Evolutionary conservation across 768 basidiomycete genomes (phyloP).

Genomic region (Kwoniella bestiolae): DNA sequence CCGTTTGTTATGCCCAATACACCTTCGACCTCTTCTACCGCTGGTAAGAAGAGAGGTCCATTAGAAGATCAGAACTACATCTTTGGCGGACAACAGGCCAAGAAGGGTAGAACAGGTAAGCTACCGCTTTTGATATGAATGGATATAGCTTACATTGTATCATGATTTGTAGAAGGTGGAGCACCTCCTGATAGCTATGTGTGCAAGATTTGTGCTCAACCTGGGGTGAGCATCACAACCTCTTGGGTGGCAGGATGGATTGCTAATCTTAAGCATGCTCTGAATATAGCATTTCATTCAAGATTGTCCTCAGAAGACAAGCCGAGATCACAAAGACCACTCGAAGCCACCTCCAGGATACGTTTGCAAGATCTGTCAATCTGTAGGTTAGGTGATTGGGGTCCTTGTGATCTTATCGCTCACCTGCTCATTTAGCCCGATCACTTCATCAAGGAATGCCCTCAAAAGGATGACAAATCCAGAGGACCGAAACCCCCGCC

Average conservation of each 20-base stretch:
- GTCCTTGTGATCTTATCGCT: not conserved
- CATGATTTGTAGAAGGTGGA: conserved; percentile 25
- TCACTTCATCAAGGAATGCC: conserved; percentile 88
- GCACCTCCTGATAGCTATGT: conserved; percentile 51
- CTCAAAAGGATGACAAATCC: conserved; percentile 65
- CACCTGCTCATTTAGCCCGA: conserved; percentile 64
- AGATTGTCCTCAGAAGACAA: conserved; percentile 54
- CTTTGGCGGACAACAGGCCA: conserved; percentile 36
- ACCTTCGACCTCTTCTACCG: not conserved
- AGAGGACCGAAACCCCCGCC: conserved; percentile 38
- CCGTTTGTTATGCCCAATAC: conserved; percentile 41
- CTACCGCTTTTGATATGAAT: not conserved
- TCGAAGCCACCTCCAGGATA: conserved; percentile 75
- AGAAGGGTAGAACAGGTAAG: conserved; percentile 43
- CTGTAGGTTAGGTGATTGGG: conserved; percentile 61
- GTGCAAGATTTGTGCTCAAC: conserved; percentile 53
- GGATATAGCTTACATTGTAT: not conserved
- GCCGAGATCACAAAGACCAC: conserved; percentile 47
- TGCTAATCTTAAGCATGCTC: not conserved
- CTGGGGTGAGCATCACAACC: conserved; percentile 45
- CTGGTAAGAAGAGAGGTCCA: conserved; percentile 55
- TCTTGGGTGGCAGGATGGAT: not conserved
- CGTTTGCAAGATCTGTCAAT: conserved; percentile 81
- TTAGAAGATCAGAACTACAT: conserved; percentile 47
- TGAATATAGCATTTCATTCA: conserved; percentile 52